Percentiles rank a stretch among this genome's conserved stretches.
Conservation (phyloP, 169 alveolate genomes). For the Plasmodium inui region DNA sequence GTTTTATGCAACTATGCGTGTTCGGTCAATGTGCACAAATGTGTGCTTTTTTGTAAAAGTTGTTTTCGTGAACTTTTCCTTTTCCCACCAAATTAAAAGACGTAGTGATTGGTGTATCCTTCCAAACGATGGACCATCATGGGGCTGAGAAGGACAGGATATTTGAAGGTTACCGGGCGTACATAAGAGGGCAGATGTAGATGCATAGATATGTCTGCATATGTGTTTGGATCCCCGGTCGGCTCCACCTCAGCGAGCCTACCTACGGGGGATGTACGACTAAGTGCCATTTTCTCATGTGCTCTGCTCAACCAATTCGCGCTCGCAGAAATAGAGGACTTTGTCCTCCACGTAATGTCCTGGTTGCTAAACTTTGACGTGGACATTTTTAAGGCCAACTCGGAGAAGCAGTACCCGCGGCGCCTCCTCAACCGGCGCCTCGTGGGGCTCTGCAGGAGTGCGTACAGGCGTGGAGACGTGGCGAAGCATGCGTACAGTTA, state of each 20-base stretch:
- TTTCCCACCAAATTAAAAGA: not conserved
- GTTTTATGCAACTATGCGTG: not conserved
- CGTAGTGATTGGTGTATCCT: not conserved
- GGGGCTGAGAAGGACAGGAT: conserved; percentile 13
- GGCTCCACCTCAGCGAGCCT: not conserved
- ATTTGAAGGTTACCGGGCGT: conserved; percentile 27
- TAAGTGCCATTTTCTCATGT: not conserved
- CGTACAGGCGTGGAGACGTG: not conserved
- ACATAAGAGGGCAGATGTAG: not conserved
- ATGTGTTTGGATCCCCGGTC: not conserved
- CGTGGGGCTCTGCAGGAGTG: conserved; percentile 40
- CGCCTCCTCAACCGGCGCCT: conserved; percentile 26
- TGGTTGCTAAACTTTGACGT: conserved; percentile 57
- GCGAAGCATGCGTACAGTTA: not conserved
- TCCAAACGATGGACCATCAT: conserved; percentile 14
- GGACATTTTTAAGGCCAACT: conserved; percentile 44
- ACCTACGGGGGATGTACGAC: not conserved
- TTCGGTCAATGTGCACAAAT: not conserved
- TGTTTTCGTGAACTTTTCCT: not conserved
- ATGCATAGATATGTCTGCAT: not conserved
- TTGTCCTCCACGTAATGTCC: conserved; percentile 50
- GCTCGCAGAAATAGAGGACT: conserved; percentile 51
- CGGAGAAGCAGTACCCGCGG: conserved; percentile 36
- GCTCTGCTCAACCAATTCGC: not conserved
- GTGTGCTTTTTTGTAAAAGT: conserved; percentile 1